A percentile compares a stretch with the other conserved stretches of the same genome.
Conservation (phyloP, 352 stramenopile genomes). For the Phytophthora pluvialis region DNA sequence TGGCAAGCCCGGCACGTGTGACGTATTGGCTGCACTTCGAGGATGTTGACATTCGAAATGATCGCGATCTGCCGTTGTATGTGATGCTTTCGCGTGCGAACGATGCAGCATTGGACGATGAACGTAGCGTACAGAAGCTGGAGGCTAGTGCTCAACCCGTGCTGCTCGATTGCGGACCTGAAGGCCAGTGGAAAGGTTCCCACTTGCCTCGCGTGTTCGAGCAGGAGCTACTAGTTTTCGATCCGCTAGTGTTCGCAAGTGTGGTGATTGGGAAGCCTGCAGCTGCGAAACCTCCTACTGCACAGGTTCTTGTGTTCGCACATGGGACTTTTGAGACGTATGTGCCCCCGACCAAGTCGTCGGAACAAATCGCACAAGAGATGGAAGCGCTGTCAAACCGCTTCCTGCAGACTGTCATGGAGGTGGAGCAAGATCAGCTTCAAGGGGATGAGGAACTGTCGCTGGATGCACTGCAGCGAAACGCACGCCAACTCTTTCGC, state of each 20-base stretch:
- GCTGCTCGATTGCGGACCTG: slow-evolving; percentile 61
- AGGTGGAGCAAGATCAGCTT: slow-evolving; percentile 48
- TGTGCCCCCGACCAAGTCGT: slow-evolving; percentile 53
- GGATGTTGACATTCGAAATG: slow-evolving; percentile 60
- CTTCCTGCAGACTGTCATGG: slow-evolving; percentile 59
- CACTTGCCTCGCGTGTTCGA: slow-evolving; percentile 59
- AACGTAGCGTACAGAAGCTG: slow-evolving; percentile 39
- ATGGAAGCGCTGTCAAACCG: slow-evolving; percentile 54
- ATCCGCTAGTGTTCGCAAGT: slow-evolving; percentile 56
- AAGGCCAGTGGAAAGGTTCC: slow-evolving; percentile 66
- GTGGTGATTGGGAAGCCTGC: slow-evolving; percentile 70
- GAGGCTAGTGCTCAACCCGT: slow-evolving; percentile 54
- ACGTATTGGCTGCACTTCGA: slow-evolving; percentile 66
- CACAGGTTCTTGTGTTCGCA: slow-evolving; percentile 53
- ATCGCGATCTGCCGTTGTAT: slow-evolving; percentile 60
- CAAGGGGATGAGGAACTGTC: slow-evolving; percentile 41
- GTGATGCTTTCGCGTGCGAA: slow-evolving; percentile 57
- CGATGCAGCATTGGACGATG: slow-evolving; percentile 33
- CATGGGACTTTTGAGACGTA: slow-evolving; percentile 69
- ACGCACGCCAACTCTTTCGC: slow-evolving; percentile 64
- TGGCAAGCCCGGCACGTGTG: background rate
- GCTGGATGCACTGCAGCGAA: slow-evolving; percentile 55
- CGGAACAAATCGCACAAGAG: slow-evolving; percentile 50
- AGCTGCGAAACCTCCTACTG: slow-evolving; percentile 56
- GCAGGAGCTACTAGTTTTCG: slow-evolving; percentile 63